Percentiles rank a stretch among this genome's conserved stretches.
These are phyloP conservation scores for Alternaria infectoria DNA, from an alignment of 2,329 filamentous ascomycete genomes.

Conservation along the genomic window DNA sequence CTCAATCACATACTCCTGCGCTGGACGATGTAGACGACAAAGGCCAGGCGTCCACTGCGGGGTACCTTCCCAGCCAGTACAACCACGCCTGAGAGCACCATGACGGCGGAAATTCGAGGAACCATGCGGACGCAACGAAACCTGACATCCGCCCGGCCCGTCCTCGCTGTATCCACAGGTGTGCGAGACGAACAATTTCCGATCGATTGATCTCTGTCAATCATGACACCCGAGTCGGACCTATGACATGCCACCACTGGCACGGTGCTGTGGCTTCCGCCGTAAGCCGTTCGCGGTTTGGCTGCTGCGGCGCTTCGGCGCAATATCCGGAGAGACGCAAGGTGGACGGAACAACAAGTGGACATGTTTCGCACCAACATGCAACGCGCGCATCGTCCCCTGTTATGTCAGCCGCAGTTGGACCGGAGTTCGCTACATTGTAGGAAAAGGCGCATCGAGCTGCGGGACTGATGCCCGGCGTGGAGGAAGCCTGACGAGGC, in stretches of 20 bases:
- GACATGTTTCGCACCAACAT: constrained; percentile 8
- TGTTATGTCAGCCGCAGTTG: constrained; percentile 22
- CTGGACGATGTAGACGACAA: constrained; percentile 20
- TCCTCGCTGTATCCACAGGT: constrained; percentile 2
- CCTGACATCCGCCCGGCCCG: constrained; percentile 3
- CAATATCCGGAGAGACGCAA: constrained; percentile 16
- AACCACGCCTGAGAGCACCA: constrained; percentile 19
- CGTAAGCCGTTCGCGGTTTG: constrained; percentile 10
- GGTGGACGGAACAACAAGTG: constrained; percentile 16
- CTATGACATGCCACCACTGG: constrained; percentile 11
- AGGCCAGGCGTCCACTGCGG: constrained; percentile 21
- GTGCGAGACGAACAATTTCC: constrained; percentile 5
- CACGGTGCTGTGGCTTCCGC: constrained; percentile 6
- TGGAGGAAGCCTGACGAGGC: constrained; percentile 7
- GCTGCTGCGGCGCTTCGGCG: constrained; percentile 16
- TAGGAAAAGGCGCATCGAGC: constrained; percentile 2
- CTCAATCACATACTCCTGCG: constrained; percentile 33
- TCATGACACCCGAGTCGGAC: constrained; percentile 2
- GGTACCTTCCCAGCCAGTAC: constrained; percentile 29
- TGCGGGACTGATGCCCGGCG: constrained; percentile 6
- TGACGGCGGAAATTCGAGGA: neutral
- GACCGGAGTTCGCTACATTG: constrained; percentile 12
- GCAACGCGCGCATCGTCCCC: constrained; percentile 9
- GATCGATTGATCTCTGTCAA: constrained; percentile 7
- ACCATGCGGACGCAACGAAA: constrained; percentile 10